phyloP scores from a whole-genome alignment of 1,284 basidiomycete species.

The Pterulicium gracile region DNA sequence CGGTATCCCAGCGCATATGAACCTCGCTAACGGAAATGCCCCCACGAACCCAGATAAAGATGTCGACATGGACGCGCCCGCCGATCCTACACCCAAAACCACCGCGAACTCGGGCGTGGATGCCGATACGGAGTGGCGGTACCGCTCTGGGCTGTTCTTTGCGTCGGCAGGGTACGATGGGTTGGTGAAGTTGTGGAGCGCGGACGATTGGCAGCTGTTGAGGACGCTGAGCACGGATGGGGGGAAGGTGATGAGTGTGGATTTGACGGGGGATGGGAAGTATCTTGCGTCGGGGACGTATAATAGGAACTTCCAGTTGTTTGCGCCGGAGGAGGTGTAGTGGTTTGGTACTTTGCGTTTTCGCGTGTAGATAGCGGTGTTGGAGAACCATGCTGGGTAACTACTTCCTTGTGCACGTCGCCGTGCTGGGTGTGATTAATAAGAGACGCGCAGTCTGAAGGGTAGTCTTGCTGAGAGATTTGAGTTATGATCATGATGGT shows the following conservation, averaged over 20 bases:
- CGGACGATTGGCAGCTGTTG: slow-evolving; percentile 95
- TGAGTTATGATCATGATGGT: no score
- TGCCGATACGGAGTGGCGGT: slow-evolving; percentile 53
- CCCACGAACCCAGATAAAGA: slow-evolving; percentile 20
- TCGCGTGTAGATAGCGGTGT: slow-evolving; percentile 9
- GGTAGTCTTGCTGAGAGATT: no score
- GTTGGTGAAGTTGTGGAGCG: slow-evolving; percentile 92
- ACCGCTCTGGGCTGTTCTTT: slow-evolving; percentile 83
- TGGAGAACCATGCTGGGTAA: no score
- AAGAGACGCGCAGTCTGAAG: no score
- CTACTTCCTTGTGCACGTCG: no score
- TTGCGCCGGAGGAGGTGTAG: slow-evolving; percentile 53
- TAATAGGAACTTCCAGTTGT: slow-evolving; percentile 90
- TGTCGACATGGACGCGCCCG: slow-evolving; percentile 20
- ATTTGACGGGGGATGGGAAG: slow-evolving; percentile 75
- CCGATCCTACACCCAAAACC: slow-evolving; percentile 3
- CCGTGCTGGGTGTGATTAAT: no score
- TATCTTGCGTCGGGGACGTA: slow-evolving; percentile 86
- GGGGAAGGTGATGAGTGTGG: slow-evolving; percentile 97
- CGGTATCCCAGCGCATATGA: slow-evolving; percentile 24
- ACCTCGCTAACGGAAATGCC: slow-evolving; percentile 16
- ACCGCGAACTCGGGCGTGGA: neutral
- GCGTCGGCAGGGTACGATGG: slow-evolving; percentile 94
- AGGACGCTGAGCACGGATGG: slow-evolving; percentile 86
- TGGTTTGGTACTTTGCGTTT: slow-evolving; percentile 17